These are phyloP conservation scores for Chaetothyriales sp. DNA, from an alignment of 2,329 filamentous ascomycete genomes.

Conservation along the genomic window DNA sequence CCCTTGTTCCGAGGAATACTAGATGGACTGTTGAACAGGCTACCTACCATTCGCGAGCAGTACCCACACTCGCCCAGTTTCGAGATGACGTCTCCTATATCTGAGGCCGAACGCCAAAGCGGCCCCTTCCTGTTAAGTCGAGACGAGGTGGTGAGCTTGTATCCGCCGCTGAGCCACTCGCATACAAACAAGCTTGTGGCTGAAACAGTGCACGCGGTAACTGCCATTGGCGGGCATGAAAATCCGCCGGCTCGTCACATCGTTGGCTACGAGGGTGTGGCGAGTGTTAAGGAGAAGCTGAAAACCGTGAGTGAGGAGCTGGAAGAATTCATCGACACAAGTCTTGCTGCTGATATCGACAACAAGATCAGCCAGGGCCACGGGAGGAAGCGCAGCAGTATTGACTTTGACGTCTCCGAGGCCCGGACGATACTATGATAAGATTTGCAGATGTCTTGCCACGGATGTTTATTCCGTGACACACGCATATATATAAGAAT, in stretches of 20 bases:
- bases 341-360: slow-evolving; percentile 56
- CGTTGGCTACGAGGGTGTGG: slow-evolving; percentile 76
- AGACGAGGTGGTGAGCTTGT: slow-evolving; percentile 48
- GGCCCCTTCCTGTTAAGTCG: slow-evolving; percentile 15
- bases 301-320: slow-evolving; percentile 93
- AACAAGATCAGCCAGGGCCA: not conserved
- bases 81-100: slow-evolving; percentile 13
- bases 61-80: slow-evolving; percentile 16
- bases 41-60: slow-evolving; percentile 48
- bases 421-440: not conserved
- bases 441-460: no score
- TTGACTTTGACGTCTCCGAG: not conserved
- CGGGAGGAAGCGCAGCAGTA: not conserved
- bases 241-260: slow-evolving; percentile 92
- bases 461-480: no score
- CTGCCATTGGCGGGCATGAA: slow-evolving; percentile 85
- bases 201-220: slow-evolving; percentile 83
- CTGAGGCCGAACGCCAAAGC: slow-evolving; percentile 16
- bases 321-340: slow-evolving; percentile 89
- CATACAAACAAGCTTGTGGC: slow-evolving; percentile 62
- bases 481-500: no score
- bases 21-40: slow-evolving; percentile 60
- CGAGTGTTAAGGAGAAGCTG: slow-evolving; percentile 84
- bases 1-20: slow-evolving; percentile 75
- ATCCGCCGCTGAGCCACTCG: slow-evolving; percentile 55